phyloP scores from a whole-genome alignment of 306 rosid species.

The Glycine soja region DNA sequence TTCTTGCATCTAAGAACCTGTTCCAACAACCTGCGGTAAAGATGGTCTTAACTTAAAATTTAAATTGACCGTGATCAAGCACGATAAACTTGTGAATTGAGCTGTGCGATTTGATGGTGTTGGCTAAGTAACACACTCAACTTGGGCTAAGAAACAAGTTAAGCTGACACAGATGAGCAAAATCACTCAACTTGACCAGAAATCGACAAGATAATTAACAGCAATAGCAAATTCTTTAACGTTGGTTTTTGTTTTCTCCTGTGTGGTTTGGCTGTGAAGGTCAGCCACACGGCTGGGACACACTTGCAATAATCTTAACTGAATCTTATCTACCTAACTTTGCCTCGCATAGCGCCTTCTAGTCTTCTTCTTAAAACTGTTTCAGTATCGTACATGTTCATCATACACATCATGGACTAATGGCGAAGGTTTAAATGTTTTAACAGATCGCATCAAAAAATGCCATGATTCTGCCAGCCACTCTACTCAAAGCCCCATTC shows the following conservation, averaged over 20 bases:
- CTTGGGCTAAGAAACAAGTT: no score
- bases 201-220: no score
- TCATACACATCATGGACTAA: not conserved
- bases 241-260: slow-evolving; percentile 28
- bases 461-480: slow-evolving; percentile 31
- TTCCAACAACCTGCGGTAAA: no score
- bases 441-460: not conserved
- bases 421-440: no score
- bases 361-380: slow-evolving; percentile 39
- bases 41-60: no score
- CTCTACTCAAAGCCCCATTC: not conserved
- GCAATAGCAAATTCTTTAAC: slow-evolving; percentile 1
- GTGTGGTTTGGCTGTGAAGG: not conserved
- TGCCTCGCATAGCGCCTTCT: slow-evolving; percentile 28
- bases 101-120: no score
- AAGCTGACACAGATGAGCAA: not conserved
- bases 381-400: slow-evolving; percentile 13
- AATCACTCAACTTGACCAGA: not conserved
- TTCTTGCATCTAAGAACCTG: no score
- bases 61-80: no score
- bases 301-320: slow-evolving; percentile 33
- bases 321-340: slow-evolving; percentile 43
- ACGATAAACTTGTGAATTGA: no score
- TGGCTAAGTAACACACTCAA: no score
- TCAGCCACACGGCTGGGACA: slow-evolving; percentile 28